phyloP scores from a whole-genome alignment of 148 eudicot species.

The Fagopyrum homotropicum region DNA sequence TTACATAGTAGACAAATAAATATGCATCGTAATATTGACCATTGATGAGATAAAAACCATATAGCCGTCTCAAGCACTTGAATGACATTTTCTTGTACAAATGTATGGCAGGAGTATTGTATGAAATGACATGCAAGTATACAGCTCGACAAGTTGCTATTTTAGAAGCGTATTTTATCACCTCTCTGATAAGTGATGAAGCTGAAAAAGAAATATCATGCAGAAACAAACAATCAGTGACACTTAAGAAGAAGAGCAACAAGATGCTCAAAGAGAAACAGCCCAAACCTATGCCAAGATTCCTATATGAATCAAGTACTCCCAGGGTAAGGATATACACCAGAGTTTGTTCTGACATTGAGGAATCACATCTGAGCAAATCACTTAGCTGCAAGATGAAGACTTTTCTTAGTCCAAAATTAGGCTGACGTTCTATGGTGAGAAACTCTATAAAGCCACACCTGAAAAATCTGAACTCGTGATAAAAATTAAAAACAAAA shows the following conservation, averaged over 20 bases:
- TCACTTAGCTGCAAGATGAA: conserved; percentile 57
- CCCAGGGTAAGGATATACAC: conserved; percentile 89
- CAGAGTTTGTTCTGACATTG: conserved; percentile 59
- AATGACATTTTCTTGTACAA: conserved; percentile 89
- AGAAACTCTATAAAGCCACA: not conserved
- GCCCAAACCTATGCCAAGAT: conserved; percentile 74
- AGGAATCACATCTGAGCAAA: conserved; percentile 56
- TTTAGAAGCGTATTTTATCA: conserved; percentile 67
- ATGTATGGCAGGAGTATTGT: conserved; percentile 77
- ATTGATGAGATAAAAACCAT: conserved; percentile 67
- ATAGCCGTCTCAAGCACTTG: conserved; percentile 64
- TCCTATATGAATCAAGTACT: conserved; percentile 84
- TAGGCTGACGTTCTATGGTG: not conserved
- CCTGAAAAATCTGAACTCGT: not conserved
- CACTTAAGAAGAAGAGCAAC: conserved; percentile 11
- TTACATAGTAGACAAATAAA: conserved; percentile 81
- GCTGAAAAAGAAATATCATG: conserved; percentile 42
- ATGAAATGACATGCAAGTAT: conserved; percentile 88
- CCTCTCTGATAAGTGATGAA: conserved; percentile 68
- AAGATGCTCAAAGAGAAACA: conserved; percentile 2
- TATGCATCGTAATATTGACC: conserved; percentile 82
- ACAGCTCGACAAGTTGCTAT: conserved; percentile 71
- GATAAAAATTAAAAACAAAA: not conserved
- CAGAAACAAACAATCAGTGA: not conserved
- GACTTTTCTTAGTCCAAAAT: not conserved